These are phyloP conservation scores for Lentinus brumalis DNA, from an alignment of 768 basidiomycete species.

Conservation along the genomic window DNA sequence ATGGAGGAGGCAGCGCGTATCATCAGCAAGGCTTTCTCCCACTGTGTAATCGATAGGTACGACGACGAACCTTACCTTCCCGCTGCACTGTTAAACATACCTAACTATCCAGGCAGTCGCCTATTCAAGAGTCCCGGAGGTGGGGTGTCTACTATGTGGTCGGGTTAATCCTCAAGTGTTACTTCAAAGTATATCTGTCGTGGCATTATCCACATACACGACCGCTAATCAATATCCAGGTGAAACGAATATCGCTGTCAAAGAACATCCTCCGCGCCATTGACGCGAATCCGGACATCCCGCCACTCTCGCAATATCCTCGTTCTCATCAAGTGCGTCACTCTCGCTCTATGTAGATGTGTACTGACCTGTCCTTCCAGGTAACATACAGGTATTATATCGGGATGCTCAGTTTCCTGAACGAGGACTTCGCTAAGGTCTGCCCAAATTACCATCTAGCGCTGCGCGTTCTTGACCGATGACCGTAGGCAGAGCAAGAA, in stretches of 20 bases:
- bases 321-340: conserved; percentile 75
- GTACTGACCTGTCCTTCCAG: conserved; percentile 38
- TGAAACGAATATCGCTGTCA: conserved; percentile 87
- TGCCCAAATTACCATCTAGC: conserved; percentile 7
- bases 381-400: conserved; percentile 95
- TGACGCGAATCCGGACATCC: conserved; percentile 82
- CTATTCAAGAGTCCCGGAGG: conserved; percentile 73
- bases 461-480: background rate
- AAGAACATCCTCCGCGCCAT: conserved; percentile 92
- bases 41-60: conserved; percentile 84
- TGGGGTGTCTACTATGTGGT: conserved; percentile 95
- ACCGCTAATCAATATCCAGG: conserved; percentile 44
- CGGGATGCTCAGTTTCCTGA: conserved; percentile 92
- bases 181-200: conserved; percentile 74
- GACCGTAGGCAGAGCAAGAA: conserved; percentile 74
- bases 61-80: conserved; percentile 14
- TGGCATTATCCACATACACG: background rate
- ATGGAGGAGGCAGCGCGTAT: conserved; percentile 88
- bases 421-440: conserved; percentile 88
- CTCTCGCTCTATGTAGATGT: background rate
- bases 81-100: background rate
- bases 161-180: conserved; percentile 87
- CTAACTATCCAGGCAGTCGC: conserved; percentile 52
- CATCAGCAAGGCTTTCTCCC: conserved; percentile 87
- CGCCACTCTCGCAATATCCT: conserved; percentile 74